Conservation (phyloP, 108 stramenopile genomes). For the Nitzschia inconspicua region DNA sequence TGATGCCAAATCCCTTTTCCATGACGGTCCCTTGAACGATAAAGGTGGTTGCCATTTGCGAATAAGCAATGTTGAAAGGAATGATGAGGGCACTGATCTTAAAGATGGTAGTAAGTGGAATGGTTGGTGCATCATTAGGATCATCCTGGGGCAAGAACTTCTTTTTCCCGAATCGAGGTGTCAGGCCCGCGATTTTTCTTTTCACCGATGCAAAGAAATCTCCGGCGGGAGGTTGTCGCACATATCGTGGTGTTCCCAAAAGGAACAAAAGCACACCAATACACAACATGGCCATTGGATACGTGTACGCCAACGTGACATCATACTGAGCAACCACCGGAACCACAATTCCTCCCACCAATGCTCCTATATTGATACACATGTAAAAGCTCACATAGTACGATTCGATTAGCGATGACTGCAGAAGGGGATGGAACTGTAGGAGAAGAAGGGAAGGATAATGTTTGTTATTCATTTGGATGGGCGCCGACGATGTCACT, state of each 20-base stretch:
- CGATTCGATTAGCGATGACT: slow-evolving; percentile 67
- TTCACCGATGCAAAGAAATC: slow-evolving; percentile 16
- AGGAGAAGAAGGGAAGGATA: no score
- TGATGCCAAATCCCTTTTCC: slow-evolving; percentile 62
- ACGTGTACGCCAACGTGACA: slow-evolving; percentile 74
- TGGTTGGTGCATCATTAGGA: not conserved
- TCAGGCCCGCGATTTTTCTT: no score
- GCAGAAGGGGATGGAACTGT: slow-evolving; percentile 85
- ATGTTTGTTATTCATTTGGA: no score
- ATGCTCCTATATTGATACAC: slow-evolving; percentile 86
- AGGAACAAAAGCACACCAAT: slow-evolving; percentile 64
- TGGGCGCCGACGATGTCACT: no score
- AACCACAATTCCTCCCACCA: slow-evolving; percentile 74
- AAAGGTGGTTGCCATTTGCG: slow-evolving; percentile 86
- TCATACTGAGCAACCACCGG: slow-evolving; percentile 70
- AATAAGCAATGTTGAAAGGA: slow-evolving; percentile 85
- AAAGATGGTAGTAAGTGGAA: slow-evolving; percentile 27
- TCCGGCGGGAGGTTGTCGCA: slow-evolving; percentile 44
- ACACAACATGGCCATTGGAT: slow-evolving; percentile 63
- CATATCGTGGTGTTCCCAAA: slow-evolving; percentile 60
- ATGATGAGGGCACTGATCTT: slow-evolving; percentile 54
- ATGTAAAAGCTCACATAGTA: slow-evolving; percentile 89
- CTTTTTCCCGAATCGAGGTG: not conserved
- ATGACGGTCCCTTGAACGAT: slow-evolving; percentile 84
- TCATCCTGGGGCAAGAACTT: not conserved